A percentile compares a stretch with the other conserved stretches of the same genome.
These are phyloP conservation scores for Boeremia exigua DNA, from an alignment of 2,329 filamentous ascomycete species.

Conservation along the genomic window DNA sequence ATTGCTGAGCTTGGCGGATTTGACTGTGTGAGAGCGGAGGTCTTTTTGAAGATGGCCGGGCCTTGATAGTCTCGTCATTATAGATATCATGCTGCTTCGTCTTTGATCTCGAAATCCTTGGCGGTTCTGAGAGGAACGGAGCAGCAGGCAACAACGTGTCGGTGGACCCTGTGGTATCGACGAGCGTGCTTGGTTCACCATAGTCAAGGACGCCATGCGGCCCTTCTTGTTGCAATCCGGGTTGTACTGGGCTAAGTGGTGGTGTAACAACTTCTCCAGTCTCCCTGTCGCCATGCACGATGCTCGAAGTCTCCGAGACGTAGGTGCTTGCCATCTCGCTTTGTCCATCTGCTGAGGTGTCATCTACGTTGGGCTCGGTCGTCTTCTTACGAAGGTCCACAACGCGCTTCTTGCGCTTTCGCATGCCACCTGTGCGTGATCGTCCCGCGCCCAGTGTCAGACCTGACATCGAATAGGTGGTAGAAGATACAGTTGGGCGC, in stretches of 20 bases:
- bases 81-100: slow-evolving; percentile 25
- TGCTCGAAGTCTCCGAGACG: slow-evolving; percentile 61
- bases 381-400: slow-evolving; percentile 77
- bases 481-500: slow-evolving; percentile 69
- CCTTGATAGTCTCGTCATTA: slow-evolving; percentile 11
- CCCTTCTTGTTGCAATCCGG: slow-evolving; percentile 31
- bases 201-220: slow-evolving; percentile 34
- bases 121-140: slow-evolving; percentile 34
- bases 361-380: slow-evolving; percentile 55
- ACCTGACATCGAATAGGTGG: slow-evolving; percentile 62
- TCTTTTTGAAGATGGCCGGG: slow-evolving; percentile 25
- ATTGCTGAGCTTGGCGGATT: slow-evolving; percentile 40
- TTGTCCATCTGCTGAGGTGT: slow-evolving; percentile 59
- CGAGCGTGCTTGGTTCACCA: slow-evolving; percentile 32
- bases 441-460: slow-evolving; percentile 68
- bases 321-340: slow-evolving; percentile 60
- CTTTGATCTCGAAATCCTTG: slow-evolving; percentile 32
- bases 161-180: slow-evolving; percentile 22
- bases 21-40: slow-evolving; percentile 40
- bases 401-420: slow-evolving; percentile 83
- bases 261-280: slow-evolving; percentile 42
- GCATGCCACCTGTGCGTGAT: slow-evolving; percentile 65
- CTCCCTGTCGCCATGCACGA: slow-evolving; percentile 43
- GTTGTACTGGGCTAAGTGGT: slow-evolving; percentile 36
- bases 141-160: slow-evolving; percentile 36